phyloP scores from a whole-genome alignment of 176 grass and related monocot species.

The Triticum timopheevii region DNA sequence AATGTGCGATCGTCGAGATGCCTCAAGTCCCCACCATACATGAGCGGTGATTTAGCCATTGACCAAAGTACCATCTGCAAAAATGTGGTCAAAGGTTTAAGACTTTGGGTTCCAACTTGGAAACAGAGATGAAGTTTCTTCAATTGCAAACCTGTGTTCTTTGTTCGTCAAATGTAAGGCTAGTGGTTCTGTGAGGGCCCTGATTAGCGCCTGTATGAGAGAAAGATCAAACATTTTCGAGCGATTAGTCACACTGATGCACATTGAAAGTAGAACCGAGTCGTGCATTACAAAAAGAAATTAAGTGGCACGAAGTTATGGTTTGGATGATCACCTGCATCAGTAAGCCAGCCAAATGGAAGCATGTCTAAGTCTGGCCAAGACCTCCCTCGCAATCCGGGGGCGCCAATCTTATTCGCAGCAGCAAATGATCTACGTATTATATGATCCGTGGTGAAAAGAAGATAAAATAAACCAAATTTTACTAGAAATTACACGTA shows the following conservation, averaged over 20 bases:
- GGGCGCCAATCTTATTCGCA: slow-evolving; percentile 66
- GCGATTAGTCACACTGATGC: not conserved
- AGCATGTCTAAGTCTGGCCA: slow-evolving; percentile 98
- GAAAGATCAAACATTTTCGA: not conserved
- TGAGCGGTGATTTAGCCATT: slow-evolving; percentile 84
- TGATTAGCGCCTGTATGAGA: slow-evolving; percentile 49
- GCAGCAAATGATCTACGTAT: slow-evolving; percentile 63
- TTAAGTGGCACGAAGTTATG: not conserved
- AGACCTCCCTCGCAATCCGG: slow-evolving; percentile 66
- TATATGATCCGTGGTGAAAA: not conserved
- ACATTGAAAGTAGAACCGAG: not conserved
- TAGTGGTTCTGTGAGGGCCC: slow-evolving; percentile 61
- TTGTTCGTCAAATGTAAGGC: slow-evolving; percentile 80
- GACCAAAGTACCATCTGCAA: slow-evolving; percentile 90
- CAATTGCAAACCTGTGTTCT: slow-evolving; percentile 61
- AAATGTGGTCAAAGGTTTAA: not conserved
- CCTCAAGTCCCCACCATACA: slow-evolving; percentile 90
- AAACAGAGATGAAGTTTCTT: not conserved
- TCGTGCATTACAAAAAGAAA: not conserved
- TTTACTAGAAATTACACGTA: not conserved
- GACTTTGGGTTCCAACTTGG: not conserved
- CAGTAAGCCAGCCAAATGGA: slow-evolving; percentile 86
- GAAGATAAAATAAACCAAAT: too few relatives aligned
- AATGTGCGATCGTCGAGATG: slow-evolving; percentile 55
- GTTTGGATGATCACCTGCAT: slow-evolving; percentile 50